Percentiles rank a stretch among this genome's conserved stretches.
Conservation (phyloP, 2,329 filamentous ascomycete species). For the Phialocephala sp. region DNA sequence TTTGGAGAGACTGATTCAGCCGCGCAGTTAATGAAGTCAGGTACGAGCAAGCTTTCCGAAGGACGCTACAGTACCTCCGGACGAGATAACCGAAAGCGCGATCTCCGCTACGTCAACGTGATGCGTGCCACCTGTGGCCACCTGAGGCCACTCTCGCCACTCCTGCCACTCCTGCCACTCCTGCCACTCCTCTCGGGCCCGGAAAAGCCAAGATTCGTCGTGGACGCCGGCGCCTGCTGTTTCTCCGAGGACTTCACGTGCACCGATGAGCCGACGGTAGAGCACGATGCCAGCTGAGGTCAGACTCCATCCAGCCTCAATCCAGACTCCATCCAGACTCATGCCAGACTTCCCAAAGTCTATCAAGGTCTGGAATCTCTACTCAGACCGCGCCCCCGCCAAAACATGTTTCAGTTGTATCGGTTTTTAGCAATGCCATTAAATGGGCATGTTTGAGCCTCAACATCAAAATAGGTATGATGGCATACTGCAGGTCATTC, state of each 20-base stretch:
- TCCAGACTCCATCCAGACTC: no score
- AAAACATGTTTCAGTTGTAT: not conserved
- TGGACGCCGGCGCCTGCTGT: not conserved
- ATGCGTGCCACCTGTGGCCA: no score
- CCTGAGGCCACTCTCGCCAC: no score
- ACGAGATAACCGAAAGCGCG: not conserved
- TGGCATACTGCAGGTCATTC: slow-evolving; percentile 17
- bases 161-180: no score
- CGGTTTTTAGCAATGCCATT: no score
- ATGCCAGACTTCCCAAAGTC: not conserved
- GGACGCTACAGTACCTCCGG: no score
- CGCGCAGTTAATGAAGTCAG: not conserved
- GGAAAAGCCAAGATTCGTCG: not conserved
- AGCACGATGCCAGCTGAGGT: not conserved
- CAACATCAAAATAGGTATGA: slow-evolving; percentile 2
- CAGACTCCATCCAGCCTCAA: not conserved
- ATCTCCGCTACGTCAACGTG: not conserved
- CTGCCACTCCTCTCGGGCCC: not conserved
- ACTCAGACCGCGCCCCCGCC: not conserved
- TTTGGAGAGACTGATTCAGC: not conserved
- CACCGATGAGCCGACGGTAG: not conserved
- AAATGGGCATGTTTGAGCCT: not conserved
- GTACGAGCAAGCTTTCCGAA: not conserved
- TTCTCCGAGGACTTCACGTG: slow-evolving; percentile 3
- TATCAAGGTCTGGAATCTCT: not conserved